Evolutionary conservation across 139 green algal genomes (phyloP).

Genomic region (Chlamydomonas sp.): DNA sequence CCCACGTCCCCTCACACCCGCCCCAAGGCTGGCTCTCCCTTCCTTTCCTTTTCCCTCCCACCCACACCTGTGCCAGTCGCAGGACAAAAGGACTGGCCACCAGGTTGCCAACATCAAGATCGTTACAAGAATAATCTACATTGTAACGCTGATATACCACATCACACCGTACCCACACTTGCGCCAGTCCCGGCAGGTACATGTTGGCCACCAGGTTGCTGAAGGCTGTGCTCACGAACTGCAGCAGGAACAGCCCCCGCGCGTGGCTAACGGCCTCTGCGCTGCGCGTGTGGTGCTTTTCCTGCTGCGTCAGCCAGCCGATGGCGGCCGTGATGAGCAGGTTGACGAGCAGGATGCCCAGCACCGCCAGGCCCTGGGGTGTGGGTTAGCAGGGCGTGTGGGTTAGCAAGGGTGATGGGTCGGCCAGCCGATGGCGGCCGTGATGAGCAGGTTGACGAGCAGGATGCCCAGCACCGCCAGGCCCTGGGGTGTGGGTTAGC

Average conservation of each 20-base stretch:
- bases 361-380: constrained; percentile 44
- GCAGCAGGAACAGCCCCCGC: constrained; percentile 34
- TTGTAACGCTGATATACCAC: background rate
- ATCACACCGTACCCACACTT: background rate
- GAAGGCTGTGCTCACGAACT: constrained; percentile 63
- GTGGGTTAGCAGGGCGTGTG: no score
- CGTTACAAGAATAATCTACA: no score
- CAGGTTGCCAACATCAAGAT: no score
- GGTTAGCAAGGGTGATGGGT: constrained; percentile 8
- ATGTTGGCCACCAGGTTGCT: constrained; percentile 67
- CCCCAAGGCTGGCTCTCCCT: no score
- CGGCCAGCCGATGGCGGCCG: constrained; percentile 42
- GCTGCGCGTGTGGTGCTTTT: constrained; percentile 70
- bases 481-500: no score
- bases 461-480: constrained; percentile 59
- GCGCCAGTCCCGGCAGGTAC: constrained; percentile 49
- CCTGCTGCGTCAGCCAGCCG: constrained; percentile 43
- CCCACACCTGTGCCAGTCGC: no score
- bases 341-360: constrained; percentile 62
- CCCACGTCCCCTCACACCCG: no score
- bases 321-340: constrained; percentile 39
- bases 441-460: constrained; percentile 49
- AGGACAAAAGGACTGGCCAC: no score
- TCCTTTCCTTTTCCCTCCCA: no score
- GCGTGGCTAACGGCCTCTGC: constrained; percentile 38